Conservation (phyloP, 2,329 filamentous ascomycete genomes). For the Aspergillus sp. region DNA sequence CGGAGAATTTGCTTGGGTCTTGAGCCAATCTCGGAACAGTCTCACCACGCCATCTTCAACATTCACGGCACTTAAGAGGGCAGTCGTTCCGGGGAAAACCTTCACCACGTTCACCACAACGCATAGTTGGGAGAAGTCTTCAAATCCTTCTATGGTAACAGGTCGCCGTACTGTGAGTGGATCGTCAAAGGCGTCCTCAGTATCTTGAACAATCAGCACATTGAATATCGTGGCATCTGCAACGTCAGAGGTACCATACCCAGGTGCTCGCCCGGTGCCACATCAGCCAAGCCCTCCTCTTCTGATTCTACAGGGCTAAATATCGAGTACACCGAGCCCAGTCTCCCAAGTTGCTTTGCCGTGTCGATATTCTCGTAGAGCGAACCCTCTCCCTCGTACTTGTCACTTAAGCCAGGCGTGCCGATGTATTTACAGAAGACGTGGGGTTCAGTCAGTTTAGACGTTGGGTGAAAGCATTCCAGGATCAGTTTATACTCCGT, state of each 20-base stretch:
- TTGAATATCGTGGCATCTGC: neutral
- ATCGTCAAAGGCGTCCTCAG: neutral
- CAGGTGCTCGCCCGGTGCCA: neutral
- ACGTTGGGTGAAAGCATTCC: constrained; percentile 74
- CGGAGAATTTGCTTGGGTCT: constrained; percentile 35
- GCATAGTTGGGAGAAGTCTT: constrained; percentile 74
- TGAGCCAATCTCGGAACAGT: constrained; percentile 72
- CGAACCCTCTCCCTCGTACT: constrained; percentile 41
- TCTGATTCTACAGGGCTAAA: constrained; percentile 66
- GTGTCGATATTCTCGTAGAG: constrained; percentile 34
- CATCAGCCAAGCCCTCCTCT: constrained; percentile 27
- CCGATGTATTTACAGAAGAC: constrained; percentile 68
- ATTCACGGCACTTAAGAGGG: constrained; percentile 65
- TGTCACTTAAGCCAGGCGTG: constrained; percentile 58
- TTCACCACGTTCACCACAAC: constrained; percentile 68
- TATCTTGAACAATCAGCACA: constrained; percentile 13
- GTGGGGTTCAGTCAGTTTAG: constrained; percentile 67
- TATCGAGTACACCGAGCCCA: constrained; percentile 65
- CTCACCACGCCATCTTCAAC: constrained; percentile 68
- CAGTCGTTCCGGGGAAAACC: constrained; percentile 58
- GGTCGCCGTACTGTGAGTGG: constrained; percentile 54
- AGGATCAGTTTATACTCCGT: constrained; percentile 68
- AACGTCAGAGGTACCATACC: neutral
- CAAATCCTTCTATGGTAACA: constrained; percentile 66
- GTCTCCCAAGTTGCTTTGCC: constrained; percentile 41